Conservation (phyloP, 2,329 filamentous ascomycete genomes). For the Diplodia intermedia region DNA sequence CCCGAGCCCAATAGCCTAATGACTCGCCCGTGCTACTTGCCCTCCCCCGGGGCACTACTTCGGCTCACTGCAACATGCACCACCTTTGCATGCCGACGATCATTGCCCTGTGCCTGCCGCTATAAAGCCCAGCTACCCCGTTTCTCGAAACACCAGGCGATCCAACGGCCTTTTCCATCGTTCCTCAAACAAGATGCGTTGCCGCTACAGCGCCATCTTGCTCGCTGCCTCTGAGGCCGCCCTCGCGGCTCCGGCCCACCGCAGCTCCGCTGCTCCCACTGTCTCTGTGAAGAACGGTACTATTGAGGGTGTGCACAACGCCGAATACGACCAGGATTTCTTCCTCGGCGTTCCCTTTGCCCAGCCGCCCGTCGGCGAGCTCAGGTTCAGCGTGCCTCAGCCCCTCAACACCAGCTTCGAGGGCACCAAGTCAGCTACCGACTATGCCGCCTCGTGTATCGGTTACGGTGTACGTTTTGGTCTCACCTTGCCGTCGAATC, state of each 20-base stretch:
- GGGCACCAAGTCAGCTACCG: constrained; percentile 48
- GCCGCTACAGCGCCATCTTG: constrained; percentile 19
- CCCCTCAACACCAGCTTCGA: constrained; percentile 55
- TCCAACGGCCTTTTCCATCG: neutral
- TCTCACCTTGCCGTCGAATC: too few relatives aligned
- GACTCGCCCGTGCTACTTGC: constrained; percentile 7
- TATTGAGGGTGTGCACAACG: constrained; percentile 47
- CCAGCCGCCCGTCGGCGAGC: constrained; percentile 59
- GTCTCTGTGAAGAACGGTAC: constrained; percentile 55
- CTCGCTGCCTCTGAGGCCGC: constrained; percentile 22
- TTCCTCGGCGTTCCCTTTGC: constrained; percentile 64
- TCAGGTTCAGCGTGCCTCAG: constrained; percentile 62
- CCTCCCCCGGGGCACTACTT: neutral
- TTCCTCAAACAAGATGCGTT: constrained; percentile 20
- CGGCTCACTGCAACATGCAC: constrained; percentile 15
- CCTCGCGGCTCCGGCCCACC: constrained; percentile 11
- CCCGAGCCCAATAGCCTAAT: constrained; percentile 18
- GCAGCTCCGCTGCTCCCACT: constrained; percentile 38
- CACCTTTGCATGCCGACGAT: neutral
- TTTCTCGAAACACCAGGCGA: neutral
- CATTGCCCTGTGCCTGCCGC: neutral
- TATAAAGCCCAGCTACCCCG: constrained; percentile 11
- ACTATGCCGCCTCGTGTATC: constrained; percentile 53
- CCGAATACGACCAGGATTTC: constrained; percentile 54
- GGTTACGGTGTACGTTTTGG: constrained; percentile 46